Conservation (phyloP, 352 stramenopile genomes). For the Phytophthora brassicae region DNA sequence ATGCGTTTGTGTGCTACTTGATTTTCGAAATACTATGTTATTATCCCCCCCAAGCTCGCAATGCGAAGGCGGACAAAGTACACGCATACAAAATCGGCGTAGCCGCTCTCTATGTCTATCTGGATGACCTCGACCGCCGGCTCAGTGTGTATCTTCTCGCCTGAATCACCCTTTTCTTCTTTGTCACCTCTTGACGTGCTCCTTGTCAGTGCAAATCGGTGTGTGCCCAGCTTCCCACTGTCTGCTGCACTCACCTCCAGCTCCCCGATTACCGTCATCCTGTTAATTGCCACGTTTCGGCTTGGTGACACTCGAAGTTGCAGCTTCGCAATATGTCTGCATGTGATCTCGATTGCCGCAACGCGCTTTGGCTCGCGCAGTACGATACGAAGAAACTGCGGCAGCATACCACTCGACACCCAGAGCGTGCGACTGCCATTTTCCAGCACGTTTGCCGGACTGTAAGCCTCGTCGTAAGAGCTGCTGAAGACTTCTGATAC, state of each 20-base stretch:
- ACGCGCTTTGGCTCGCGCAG: conserved; percentile 64
- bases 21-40: conserved; percentile 12
- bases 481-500: conserved; percentile 69
- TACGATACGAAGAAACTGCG: conserved; percentile 67
- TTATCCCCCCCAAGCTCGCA: conserved; percentile 23
- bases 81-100: conserved; percentile 68
- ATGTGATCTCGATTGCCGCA: conserved; percentile 66
- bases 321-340: conserved; percentile 60
- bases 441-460: conserved; percentile 52
- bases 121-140: conserved; percentile 52
- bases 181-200: conserved; percentile 1
- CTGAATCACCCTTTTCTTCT: conserved; percentile 15
- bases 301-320: conserved; percentile 47
- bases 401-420: conserved; percentile 74
- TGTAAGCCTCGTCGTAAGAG: conserved; percentile 57
- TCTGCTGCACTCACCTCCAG: conserved; percentile 43
- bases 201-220: conserved; percentile 41
- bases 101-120: conserved; percentile 67
- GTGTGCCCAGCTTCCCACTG: conserved; percentile 52
- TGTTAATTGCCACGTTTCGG: conserved; percentile 30
- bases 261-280: conserved; percentile 34
- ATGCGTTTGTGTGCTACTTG: conserved; percentile 2
- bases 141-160: conserved; percentile 10
- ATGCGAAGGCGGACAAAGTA: conserved; percentile 56
- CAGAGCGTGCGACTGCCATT: conserved; percentile 60